Evolutionary conservation across 805 yeast genomes (phyloP).

Genomic region (Ogataea allantospora): DNA sequence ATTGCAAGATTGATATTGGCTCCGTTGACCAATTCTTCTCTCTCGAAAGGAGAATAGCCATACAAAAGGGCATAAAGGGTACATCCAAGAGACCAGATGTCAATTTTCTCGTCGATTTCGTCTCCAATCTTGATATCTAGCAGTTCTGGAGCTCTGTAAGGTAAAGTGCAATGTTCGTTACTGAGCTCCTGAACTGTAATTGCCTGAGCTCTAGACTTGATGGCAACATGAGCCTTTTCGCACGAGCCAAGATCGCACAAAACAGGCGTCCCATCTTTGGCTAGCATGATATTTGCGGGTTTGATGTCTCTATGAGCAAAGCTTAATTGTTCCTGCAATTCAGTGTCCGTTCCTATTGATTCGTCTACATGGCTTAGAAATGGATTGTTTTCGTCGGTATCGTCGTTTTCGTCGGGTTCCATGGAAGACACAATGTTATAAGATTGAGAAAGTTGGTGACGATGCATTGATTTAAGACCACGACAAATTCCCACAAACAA

Average conservation of each 20-base stretch:
- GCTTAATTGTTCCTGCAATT: conserved; percentile 56
- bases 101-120: conserved; percentile 70
- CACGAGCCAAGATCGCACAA: conserved; percentile 85
- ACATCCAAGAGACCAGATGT: conserved; percentile 92
- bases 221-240: conserved; percentile 53
- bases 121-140: conserved; percentile 70
- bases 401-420: conserved; percentile 19
- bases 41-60: conserved; percentile 82
- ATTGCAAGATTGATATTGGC: conserved; percentile 80
- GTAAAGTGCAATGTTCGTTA: conserved; percentile 80
- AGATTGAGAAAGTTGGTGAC: conserved; percentile 40
- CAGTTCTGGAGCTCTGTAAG: conserved; percentile 89
- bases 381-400: conserved; percentile 23
- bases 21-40: conserved; percentile 76
- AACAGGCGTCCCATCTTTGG: conserved; percentile 72
- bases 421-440: conserved; percentile 19
- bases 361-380: conserved; percentile 17
- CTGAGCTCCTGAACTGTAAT: conserved; percentile 75
- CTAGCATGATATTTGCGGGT: conserved; percentile 85
- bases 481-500: conserved; percentile 68
- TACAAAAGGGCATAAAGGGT: conserved; percentile 74
- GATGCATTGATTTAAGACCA: conserved; percentile 77
- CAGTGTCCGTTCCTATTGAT: conserved; percentile 40
- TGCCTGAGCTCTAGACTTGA: conserved; percentile 66
- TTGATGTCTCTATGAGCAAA: conserved; percentile 86